Conservation (phyloP, 768 basidiomycete species). For the Collybia sp. region DNA sequence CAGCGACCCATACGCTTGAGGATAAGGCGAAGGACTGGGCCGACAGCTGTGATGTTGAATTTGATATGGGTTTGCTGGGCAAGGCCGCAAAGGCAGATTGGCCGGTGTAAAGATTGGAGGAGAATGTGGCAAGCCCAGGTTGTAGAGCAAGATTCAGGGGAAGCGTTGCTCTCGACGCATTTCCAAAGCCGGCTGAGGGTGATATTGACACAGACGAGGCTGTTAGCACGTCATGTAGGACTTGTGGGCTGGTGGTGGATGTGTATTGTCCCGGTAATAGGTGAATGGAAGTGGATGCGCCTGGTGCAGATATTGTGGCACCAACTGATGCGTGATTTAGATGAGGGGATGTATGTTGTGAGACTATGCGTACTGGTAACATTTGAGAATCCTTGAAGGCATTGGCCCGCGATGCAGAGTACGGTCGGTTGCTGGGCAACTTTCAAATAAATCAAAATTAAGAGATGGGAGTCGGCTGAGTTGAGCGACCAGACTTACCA, state of each 20-base stretch:
- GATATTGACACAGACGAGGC: constrained; percentile 46
- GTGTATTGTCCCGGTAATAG: constrained; percentile 63
- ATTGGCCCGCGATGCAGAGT: constrained; percentile 69
- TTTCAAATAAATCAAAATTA: too few species aligned
- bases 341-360: background rate
- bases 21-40: constrained; percentile 52
- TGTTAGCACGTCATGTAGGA: constrained; percentile 53
- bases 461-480: too few species aligned
- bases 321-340: constrained; percentile 39
- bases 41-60: constrained; percentile 35
- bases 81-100: constrained; percentile 44
- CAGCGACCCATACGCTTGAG: constrained; percentile 50
- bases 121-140: constrained; percentile 51
- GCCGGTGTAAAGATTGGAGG: constrained; percentile 49
- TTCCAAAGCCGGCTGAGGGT: constrained; percentile 49
- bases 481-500: too few species aligned
- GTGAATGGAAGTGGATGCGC: constrained; percentile 38
- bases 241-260: constrained; percentile 51
- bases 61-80: constrained; percentile 31
- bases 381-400: constrained; percentile 61
- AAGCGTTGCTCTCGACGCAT: constrained; percentile 39
- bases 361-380: constrained; percentile 35
- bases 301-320: constrained; percentile 47
- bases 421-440: constrained; percentile 18
- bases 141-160: constrained; percentile 52